These are phyloP conservation scores for Aspergillus candidus DNA, from an alignment of 2,329 filamentous ascomycete species.

Conservation along the genomic window DNA sequence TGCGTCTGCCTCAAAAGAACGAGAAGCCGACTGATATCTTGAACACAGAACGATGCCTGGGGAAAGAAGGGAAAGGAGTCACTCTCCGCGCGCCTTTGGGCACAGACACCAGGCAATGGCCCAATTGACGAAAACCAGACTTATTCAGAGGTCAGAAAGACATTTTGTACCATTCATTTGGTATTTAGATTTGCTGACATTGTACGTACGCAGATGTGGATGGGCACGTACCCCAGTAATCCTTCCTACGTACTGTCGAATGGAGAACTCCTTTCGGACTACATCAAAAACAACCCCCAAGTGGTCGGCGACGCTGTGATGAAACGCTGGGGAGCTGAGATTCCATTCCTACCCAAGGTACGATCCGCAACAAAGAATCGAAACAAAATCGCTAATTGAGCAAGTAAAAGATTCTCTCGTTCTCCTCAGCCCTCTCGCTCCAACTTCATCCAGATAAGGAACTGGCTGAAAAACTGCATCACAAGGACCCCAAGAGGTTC, in stretches of 20 bases:
- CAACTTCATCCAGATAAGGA: slow-evolving; percentile 69
- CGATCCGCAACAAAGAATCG: neutral
- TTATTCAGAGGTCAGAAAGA: slow-evolving; percentile 53
- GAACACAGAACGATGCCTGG: slow-evolving; percentile 58
- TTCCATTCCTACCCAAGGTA: slow-evolving; percentile 68
- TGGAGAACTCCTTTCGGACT: slow-evolving; percentile 58
- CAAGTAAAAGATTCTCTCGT: slow-evolving; percentile 56
- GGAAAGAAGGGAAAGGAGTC: slow-evolving; percentile 63
- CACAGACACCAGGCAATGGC: slow-evolving; percentile 56
- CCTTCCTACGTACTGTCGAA: slow-evolving; percentile 59
- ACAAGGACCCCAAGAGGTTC: slow-evolving; percentile 59
- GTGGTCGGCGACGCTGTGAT: slow-evolving; percentile 59
- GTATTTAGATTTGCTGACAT: neutral
- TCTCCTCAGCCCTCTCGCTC: slow-evolving; percentile 66
- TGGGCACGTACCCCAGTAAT: slow-evolving; percentile 67
- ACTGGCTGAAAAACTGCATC: slow-evolving; percentile 58
- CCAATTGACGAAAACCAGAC: slow-evolving; percentile 59
- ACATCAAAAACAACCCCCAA: slow-evolving; percentile 57
- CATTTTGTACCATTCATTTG: neutral
- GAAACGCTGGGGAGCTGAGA: slow-evolving; percentile 56
- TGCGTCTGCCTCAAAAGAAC: no score
- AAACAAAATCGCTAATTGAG: no score
- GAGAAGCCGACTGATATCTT: neutral
- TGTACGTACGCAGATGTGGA: slow-evolving; percentile 54
- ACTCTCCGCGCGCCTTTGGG: slow-evolving; percentile 59